A percentile compares a stretch with the other conserved stretches of the same genome.
Evolutionary conservation across 306 rosid genomes (phyloP).

Genomic region (Rubus idaeus): DNA sequence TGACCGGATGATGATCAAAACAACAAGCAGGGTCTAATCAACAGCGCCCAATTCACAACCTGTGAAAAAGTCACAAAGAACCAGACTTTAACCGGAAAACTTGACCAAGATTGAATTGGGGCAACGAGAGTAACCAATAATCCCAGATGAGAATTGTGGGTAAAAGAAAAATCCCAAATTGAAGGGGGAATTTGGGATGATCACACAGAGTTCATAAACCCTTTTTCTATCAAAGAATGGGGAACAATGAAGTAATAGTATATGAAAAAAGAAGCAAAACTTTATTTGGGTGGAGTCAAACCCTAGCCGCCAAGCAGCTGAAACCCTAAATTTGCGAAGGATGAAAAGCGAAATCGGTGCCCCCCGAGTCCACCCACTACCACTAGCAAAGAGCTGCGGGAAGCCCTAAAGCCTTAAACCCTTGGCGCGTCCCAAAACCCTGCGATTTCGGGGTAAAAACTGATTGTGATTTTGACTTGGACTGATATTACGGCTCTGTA

Average conservation of each 20-base stretch:
- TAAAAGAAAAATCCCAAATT: conserved; percentile 6
- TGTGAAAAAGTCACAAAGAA: background rate
- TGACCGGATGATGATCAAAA: conserved; percentile 12
- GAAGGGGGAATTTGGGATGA: background rate
- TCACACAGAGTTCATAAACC: conserved; percentile 16
- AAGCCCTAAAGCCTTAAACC: conserved; percentile 35
- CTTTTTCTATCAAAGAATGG: background rate
- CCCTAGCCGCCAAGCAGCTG: conserved; percentile 72
- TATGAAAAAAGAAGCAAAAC: conserved; percentile 6
- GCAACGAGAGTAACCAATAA: conserved; percentile 2
- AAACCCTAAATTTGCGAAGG: conserved; percentile 5
- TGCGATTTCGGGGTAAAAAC: conserved; percentile 17
- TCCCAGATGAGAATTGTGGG: conserved; percentile 10
- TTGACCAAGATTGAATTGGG: conserved; percentile 25
- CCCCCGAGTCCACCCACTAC: conserved; percentile 8
- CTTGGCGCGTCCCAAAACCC: conserved; percentile 25
- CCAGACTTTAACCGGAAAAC: background rate
- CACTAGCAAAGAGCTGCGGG: conserved; percentile 12
- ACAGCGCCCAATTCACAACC: background rate
- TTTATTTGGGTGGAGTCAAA: conserved; percentile 30
- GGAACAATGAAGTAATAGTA: too few species aligned
- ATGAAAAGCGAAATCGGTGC: background rate
- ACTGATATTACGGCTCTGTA: background rate
- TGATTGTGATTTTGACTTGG: background rate
- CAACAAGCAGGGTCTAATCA: conserved; percentile 4